Conservation (phyloP, 768 basidiomycete genomes). For the Naematelia aurantialba region DNA sequence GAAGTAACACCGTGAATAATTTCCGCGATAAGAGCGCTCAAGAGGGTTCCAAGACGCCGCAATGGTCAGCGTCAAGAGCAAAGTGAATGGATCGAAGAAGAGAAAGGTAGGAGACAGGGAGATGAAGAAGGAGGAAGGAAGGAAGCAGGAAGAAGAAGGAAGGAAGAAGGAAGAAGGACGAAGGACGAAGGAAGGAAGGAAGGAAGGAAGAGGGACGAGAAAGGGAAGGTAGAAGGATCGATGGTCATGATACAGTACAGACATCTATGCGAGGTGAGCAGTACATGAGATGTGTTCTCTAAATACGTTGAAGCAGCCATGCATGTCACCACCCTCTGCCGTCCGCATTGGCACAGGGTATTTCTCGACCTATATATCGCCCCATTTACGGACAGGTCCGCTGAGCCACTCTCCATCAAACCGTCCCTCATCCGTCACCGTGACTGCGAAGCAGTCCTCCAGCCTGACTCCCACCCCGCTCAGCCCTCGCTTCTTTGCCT, state of each 20-base stretch:
- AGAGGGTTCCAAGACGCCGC: too few species aligned
- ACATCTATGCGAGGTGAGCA: too few species aligned
- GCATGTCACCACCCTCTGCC: too few species aligned
- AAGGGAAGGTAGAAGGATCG: too few species aligned
- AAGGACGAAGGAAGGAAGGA: background rate
- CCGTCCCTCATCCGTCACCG: constrained; percentile 19
- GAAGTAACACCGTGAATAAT: too few species aligned
- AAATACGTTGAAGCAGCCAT: too few species aligned
- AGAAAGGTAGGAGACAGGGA: background rate
- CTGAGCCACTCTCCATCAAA: constrained; percentile 40
- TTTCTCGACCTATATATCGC: background rate
- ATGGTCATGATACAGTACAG: too few species aligned
- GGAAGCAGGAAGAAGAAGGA: background rate
- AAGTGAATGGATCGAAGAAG: too few species aligned
- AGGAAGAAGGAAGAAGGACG: background rate
- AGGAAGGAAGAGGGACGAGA: background rate
- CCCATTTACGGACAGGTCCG: constrained; percentile 28
- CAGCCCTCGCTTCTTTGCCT: constrained; percentile 69
- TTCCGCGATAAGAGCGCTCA: too few species aligned
- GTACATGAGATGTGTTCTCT: too few species aligned
- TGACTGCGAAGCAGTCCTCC: constrained; percentile 63
- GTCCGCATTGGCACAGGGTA: too few species aligned
- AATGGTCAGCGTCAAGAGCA: too few species aligned
- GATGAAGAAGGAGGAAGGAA: background rate
- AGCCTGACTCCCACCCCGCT: constrained; percentile 64